Evolutionary conservation across 495 filamentous ascomycete genomes (phyloP).

Genomic region (Penicillium subrubescens): DNA sequence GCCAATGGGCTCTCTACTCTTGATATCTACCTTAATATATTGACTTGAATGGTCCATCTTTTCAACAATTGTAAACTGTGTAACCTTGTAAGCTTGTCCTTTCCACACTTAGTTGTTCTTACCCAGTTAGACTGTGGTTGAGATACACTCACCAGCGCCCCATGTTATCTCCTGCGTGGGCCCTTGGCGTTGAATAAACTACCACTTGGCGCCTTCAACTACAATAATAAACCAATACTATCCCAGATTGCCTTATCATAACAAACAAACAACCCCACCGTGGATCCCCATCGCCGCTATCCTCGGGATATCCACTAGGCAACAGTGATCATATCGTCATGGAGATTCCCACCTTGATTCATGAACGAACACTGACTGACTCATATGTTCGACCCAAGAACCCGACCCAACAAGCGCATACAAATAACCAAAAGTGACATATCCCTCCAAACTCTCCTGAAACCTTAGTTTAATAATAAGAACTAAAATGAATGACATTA

Average conservation of each 20-base stretch:
- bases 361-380: not conserved
- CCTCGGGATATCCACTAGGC: not conserved
- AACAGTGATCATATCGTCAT: not conserved
- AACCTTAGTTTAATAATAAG: not conserved
- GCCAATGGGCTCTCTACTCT: constrained; percentile 3
- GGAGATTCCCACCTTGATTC: not conserved
- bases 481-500: not conserved
- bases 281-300: not conserved
- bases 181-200: not conserved
- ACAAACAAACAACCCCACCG: not conserved
- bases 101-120: not conserved
- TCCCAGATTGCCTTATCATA: not conserved
- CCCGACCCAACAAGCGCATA: not conserved
- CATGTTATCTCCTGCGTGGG: not conserved
- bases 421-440: not conserved
- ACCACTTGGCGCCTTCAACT: not conserved
- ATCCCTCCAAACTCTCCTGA: not conserved
- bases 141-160: not conserved
- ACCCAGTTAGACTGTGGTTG: not conserved
- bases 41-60: not conserved
- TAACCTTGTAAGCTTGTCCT: not conserved
- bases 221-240: not conserved
- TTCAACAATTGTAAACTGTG: not conserved
- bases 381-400: not conserved
- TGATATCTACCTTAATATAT: not conserved